These are phyloP conservation scores for Turritis glabra DNA, from an alignment of 345 rosid species.

Conservation along the genomic window DNA sequence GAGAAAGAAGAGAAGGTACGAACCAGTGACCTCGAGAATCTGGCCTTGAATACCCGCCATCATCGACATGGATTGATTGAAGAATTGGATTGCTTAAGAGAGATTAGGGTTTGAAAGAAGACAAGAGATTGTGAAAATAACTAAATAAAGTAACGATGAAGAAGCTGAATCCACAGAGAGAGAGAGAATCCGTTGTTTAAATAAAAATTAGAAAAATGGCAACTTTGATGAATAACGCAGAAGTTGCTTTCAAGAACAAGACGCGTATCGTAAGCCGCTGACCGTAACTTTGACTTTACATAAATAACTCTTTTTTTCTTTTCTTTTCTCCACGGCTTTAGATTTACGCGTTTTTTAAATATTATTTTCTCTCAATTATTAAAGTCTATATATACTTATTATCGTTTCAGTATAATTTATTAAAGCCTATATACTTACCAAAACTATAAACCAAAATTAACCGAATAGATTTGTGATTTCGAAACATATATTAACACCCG, in stretches of 20 bases:
- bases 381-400: no score
- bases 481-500: no score
- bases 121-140: neutral
- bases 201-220: neutral
- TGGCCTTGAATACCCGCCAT: slow-evolving; percentile 69
- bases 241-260: slow-evolving; percentile 11
- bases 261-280: slow-evolving; percentile 22
- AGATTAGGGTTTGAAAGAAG: neutral
- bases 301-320: neutral
- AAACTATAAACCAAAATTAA: no score
- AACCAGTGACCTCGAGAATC: slow-evolving; percentile 79
- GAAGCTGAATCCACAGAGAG: neutral
- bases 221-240: neutral
- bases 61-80: slow-evolving; percentile 27
- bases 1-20: neutral
- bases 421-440: no score
- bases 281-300: slow-evolving; percentile 6
- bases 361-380: neutral
- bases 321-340: neutral
- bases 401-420: neutral
- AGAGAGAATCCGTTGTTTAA: neutral
- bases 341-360: neutral
- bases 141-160: slow-evolving; percentile 1
- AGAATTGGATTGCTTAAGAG: neutral
- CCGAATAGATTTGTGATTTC: no score